Evolutionary conservation across 768 basidiomycete genomes (phyloP).

Genomic region (Wakefieldia striispora): DNA sequence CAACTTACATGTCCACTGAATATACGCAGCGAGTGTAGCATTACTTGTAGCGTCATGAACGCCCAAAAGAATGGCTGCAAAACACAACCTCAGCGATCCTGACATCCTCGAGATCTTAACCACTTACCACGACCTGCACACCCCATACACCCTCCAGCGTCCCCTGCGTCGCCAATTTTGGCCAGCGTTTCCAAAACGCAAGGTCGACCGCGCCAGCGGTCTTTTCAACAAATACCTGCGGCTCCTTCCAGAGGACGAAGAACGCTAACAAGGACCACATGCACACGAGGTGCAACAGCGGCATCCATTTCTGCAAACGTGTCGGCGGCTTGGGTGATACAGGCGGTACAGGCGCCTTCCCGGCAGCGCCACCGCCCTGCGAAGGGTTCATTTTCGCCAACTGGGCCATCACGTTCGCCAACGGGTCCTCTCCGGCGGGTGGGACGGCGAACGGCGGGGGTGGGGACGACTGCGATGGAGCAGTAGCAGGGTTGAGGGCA

Average conservation of each 20-base stretch:
- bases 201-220: constrained; percentile 34
- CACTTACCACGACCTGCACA: constrained; percentile 57
- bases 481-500: constrained; percentile 31
- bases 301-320: constrained; percentile 57
- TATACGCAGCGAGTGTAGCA: constrained; percentile 69
- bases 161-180: constrained; percentile 44
- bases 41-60: constrained; percentile 69
- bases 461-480: constrained; percentile 8
- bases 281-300: constrained; percentile 60
- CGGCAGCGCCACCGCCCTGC: constrained; percentile 17
- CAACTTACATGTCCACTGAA: constrained; percentile 63
- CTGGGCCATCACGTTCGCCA: constrained; percentile 43
- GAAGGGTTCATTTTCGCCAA: constrained; percentile 26
- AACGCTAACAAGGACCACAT: constrained; percentile 65
- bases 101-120: not conserved
- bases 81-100: constrained; percentile 1
- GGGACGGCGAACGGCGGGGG: constrained; percentile 4
- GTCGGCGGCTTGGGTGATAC: constrained; percentile 37
- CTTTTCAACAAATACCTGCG: constrained; percentile 43
- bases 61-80: constrained; percentile 79
- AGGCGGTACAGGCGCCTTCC: constrained; percentile 27
- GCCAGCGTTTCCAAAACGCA: constrained; percentile 61
- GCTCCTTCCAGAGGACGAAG: constrained; percentile 68
- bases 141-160: constrained; percentile 40
- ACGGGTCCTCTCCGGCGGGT: constrained; percentile 37